A percentile compares a stretch with the other conserved stretches of the same genome.
phyloP scores from a whole-genome alignment of 257 asterid species.

The Orobanche coerulescens region DNA sequence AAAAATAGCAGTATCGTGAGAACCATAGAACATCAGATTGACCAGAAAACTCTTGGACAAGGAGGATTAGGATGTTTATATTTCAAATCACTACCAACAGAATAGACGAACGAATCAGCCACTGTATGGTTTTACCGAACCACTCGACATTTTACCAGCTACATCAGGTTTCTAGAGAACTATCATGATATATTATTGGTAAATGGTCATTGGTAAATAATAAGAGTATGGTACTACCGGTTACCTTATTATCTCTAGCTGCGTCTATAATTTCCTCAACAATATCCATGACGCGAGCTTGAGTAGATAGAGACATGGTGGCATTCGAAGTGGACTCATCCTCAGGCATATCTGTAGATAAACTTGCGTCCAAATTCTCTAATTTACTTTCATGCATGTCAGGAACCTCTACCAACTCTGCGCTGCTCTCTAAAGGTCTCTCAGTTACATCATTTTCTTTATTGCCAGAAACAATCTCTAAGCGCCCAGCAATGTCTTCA shows the following conservation, averaged over 20 bases:
- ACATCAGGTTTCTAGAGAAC: too few relatives aligned
- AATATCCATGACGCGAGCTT: conserved; percentile 37
- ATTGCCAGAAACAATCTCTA: not conserved
- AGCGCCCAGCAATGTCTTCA: conserved; percentile 16
- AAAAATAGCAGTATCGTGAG: not conserved
- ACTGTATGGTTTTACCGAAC: not conserved
- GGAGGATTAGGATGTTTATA: not conserved
- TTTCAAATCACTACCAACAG: not conserved
- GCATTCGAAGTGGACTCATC: conserved; percentile 26
- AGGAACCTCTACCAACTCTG: conserved; percentile 25
- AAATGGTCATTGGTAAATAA: not conserved
- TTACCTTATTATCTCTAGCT: conserved; percentile 76
- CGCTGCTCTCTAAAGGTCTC: conserved; percentile 23
- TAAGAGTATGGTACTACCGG: not conserved
- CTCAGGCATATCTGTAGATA: conserved; percentile 23
- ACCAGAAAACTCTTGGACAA: not conserved
- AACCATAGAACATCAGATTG: not conserved
- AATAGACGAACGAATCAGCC: not conserved
- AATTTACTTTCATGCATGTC: conserved; percentile 23
- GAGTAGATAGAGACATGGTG: conserved; percentile 42
- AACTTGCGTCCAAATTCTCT: conserved; percentile 23
- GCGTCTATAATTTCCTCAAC: conserved; percentile 58
- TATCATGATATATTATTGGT: too few relatives aligned
- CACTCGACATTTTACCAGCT: too few relatives aligned
- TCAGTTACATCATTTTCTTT: conserved; percentile 12